Evolutionary conservation across 805 yeast species (phyloP).

Genomic region (Metschnikowia gelsemii): DNA sequence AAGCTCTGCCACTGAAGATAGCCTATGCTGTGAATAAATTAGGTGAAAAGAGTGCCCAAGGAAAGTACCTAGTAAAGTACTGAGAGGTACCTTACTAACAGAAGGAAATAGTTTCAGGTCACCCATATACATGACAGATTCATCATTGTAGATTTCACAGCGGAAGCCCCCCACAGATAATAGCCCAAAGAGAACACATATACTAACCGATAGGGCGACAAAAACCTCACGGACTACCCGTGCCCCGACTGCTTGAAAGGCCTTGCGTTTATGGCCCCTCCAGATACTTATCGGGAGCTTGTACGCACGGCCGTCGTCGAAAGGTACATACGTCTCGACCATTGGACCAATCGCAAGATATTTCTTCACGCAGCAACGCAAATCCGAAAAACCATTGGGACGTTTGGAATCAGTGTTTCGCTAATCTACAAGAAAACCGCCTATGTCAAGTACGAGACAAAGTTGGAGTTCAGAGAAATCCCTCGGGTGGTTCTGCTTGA

Average conservation of each 20-base stretch:
- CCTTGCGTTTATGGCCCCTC: constrained; percentile 55
- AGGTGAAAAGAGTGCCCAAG: no score
- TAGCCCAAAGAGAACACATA: no score
- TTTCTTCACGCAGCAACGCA: constrained; percentile 40
- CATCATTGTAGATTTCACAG: no score
- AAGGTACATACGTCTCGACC: constrained; percentile 36
- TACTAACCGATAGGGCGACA: constrained; percentile 43
- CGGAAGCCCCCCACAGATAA: no score
- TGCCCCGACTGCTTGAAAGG: constrained; percentile 53
- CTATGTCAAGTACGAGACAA: constrained; percentile 48
- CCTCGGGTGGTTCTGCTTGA: constrained; percentile 62
- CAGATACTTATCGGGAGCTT: constrained; percentile 53
- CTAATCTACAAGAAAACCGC: constrained; percentile 51
- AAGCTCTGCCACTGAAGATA: no score
- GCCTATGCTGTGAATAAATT: no score
- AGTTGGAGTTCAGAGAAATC: constrained; percentile 48
- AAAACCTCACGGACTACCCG: constrained; percentile 54
- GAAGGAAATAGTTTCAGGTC: no score
- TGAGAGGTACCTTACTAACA: no score
- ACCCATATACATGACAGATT: not conserved
- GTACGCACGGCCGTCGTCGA: constrained; percentile 46
- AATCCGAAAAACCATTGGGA: constrained; percentile 43
- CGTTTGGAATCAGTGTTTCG: constrained; percentile 58
- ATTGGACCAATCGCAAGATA: constrained; percentile 48
- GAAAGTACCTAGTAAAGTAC: no score